Conservation (phyloP, 495 filamentous ascomycete species). For the Aspergillus cavernicola region DNA sequence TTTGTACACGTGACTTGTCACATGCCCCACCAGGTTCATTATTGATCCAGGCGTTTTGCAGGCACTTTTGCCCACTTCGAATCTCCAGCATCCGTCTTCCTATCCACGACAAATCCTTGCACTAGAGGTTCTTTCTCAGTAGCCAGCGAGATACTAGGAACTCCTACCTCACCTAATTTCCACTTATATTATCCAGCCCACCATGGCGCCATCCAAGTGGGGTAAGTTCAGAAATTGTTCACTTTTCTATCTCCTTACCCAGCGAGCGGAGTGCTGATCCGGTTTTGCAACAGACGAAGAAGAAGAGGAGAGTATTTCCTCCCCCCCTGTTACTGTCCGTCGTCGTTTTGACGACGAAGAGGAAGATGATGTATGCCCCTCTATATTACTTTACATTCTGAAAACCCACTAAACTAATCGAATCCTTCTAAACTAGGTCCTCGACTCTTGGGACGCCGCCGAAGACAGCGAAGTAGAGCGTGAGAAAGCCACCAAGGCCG, state of each 20-base stretch:
- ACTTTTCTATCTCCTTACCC: conserved; percentile 4
- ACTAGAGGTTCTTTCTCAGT: not conserved
- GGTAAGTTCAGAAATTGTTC: conserved; percentile 34
- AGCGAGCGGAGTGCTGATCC: conserved; percentile 4
- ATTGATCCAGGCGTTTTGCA: conserved; percentile 5
- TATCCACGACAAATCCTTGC: conserved; percentile 2
- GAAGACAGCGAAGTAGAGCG: conserved; percentile 97
- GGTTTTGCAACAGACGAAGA: conserved; percentile 54
- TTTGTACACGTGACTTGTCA: conserved; percentile 17
- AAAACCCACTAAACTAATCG: not conserved
- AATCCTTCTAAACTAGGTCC: conserved; percentile 47
- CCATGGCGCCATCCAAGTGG: conserved; percentile 50
- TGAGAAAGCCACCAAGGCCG: conserved; percentile 86
- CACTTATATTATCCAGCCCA: conserved; percentile 16
- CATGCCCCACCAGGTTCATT: conserved; percentile 20
- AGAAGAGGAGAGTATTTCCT: conserved; percentile 61
- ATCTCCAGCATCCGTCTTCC: not conserved
- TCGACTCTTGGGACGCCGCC: conserved; percentile 96
- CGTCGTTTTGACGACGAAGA: conserved; percentile 90
- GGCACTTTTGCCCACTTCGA: conserved; percentile 9
- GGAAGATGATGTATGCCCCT: conserved; percentile 73
- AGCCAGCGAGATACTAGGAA: not conserved
- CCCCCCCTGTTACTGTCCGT: conserved; percentile 57
- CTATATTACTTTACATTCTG: not conserved
- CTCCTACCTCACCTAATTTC: conserved; percentile 6